Evolutionary conservation across 2,329 filamentous ascomycete species (phyloP).

Genomic region (Ceratocystis alfenasii): DNA sequence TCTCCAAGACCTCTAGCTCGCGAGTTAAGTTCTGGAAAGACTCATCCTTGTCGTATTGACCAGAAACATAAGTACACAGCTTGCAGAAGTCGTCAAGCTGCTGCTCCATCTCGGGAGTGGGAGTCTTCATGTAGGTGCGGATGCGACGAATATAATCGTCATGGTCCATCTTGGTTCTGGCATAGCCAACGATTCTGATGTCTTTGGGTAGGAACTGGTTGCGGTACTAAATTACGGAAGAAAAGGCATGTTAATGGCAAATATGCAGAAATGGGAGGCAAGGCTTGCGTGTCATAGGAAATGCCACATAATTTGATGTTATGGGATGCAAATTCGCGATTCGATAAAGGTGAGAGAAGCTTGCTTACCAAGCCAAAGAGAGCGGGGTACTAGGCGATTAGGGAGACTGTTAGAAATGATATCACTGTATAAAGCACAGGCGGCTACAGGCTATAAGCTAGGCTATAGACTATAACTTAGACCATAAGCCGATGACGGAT

Average conservation of each 20-base stretch:
- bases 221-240: constrained; percentile 54
- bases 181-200: constrained; percentile 96
- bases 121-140: constrained; percentile 97
- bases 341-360: background rate
- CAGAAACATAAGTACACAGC: constrained; percentile 87
- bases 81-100: constrained; percentile 82
- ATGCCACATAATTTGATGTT: background rate
- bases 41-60: constrained; percentile 95
- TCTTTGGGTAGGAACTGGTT: constrained; percentile 98
- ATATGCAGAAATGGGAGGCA: constrained; percentile 13
- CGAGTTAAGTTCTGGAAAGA: constrained; percentile 77
- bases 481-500: constrained; percentile 18
- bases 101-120: constrained; percentile 92
- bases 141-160: constrained; percentile 88
- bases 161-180: constrained; percentile 98
- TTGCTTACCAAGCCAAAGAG: constrained; percentile 86
- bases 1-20: constrained; percentile 76
- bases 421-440: background rate
- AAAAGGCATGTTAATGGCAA: background rate
- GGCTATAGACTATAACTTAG: background rate
- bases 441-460: background rate
- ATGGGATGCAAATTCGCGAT: background rate
- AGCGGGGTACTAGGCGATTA: constrained; percentile 65
- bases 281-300: constrained; percentile 15
- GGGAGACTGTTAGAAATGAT: constrained; percentile 7